These are phyloP conservation scores for Pichia sp. DNA, from an alignment of 1,139 yeast genomes.

Conservation along the genomic window DNA sequence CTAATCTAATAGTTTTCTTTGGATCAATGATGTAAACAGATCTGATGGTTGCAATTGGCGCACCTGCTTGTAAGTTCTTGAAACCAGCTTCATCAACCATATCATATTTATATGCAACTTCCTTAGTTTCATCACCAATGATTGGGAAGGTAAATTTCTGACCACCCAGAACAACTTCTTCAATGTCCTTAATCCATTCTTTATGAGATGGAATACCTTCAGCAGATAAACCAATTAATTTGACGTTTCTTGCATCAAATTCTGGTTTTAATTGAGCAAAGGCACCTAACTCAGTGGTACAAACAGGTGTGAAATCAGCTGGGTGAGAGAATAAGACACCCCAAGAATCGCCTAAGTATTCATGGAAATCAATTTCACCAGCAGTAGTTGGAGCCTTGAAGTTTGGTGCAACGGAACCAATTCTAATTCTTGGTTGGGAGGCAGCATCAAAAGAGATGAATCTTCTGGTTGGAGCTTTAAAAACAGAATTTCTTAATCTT, in stretches of 20 bases:
- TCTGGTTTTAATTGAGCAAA: slow-evolving; percentile 81
- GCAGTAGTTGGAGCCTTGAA: slow-evolving; percentile 72
- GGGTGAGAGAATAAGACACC: slow-evolving; percentile 85
- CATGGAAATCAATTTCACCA: slow-evolving; percentile 72
- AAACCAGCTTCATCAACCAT: slow-evolving; percentile 90
- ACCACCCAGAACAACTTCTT: slow-evolving; percentile 62
- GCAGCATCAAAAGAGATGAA: slow-evolving; percentile 48
- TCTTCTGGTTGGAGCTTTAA: slow-evolving; percentile 31
- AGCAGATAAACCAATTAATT: slow-evolving; percentile 81
- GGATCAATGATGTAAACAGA: slow-evolving; percentile 89
- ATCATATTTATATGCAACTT: slow-evolving; percentile 77
- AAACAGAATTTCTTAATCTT: slow-evolving; percentile 23
- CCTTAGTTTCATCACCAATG: slow-evolving; percentile 75
- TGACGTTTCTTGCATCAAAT: slow-evolving; percentile 71
- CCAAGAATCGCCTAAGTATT: slow-evolving; percentile 78
- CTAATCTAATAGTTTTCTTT: slow-evolving; percentile 72
- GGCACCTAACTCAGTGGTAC: slow-evolving; percentile 93
- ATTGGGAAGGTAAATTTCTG: slow-evolving; percentile 75
- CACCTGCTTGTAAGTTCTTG: slow-evolving; percentile 62
- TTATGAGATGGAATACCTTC: slow-evolving; percentile 72
- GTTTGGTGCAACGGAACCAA: slow-evolving; percentile 74
- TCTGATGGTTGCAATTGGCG: slow-evolving; percentile 65
- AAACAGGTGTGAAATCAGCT: slow-evolving; percentile 91
- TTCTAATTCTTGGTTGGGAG: slow-evolving; percentile 60
- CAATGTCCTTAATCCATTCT: slow-evolving; percentile 82